A percentile compares a stretch with the other conserved stretches of the same genome.
phyloP scores from a whole-genome alignment of 768 basidiomycete genomes.

The Suillus sp. region DNA sequence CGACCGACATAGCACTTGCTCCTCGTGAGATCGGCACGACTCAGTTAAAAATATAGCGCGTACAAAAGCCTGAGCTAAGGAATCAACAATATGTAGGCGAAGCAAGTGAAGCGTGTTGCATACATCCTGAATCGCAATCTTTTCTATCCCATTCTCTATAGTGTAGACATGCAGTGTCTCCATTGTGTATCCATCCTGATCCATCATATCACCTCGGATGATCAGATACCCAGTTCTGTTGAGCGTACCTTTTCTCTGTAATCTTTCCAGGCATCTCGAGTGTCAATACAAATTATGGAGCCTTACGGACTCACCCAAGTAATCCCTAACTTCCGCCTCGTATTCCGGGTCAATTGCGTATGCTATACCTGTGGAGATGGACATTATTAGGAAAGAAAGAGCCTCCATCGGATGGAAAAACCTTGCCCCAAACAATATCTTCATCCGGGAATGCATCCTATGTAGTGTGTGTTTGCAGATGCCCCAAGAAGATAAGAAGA shows the following conservation, averaged over 20 bases:
- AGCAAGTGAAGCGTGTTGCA: constrained; percentile 20
- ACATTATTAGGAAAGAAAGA: not conserved
- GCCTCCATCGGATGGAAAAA: not conserved
- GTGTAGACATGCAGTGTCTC: constrained; percentile 77
- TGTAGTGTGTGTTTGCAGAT: not conserved
- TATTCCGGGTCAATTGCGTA: constrained; percentile 84
- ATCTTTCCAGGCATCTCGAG: constrained; percentile 45
- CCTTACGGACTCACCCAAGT: constrained; percentile 60
- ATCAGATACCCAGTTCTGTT: not conserved
- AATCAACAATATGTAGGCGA: not conserved
- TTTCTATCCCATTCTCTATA: constrained; percentile 50
- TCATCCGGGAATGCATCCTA: constrained; percentile 37
- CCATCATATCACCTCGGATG: not conserved
- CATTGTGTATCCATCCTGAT: constrained; percentile 87
- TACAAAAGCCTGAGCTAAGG: constrained; percentile 50
- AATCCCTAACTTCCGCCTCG: constrained; percentile 75
- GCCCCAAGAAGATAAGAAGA: not conserved
- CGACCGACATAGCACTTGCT: constrained; percentile 83
- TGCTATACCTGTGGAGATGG: constrained; percentile 59
- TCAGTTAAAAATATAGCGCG: constrained; percentile 23
- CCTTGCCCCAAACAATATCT: constrained; percentile 64
- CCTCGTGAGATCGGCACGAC: not conserved
- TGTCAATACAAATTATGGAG: not conserved
- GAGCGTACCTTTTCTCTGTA: constrained; percentile 76
- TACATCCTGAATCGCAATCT: constrained; percentile 58